These are phyloP conservation scores for Nakazawaea molendinolei DNA, from an alignment of 805 yeast species.

Conservation along the genomic window DNA sequence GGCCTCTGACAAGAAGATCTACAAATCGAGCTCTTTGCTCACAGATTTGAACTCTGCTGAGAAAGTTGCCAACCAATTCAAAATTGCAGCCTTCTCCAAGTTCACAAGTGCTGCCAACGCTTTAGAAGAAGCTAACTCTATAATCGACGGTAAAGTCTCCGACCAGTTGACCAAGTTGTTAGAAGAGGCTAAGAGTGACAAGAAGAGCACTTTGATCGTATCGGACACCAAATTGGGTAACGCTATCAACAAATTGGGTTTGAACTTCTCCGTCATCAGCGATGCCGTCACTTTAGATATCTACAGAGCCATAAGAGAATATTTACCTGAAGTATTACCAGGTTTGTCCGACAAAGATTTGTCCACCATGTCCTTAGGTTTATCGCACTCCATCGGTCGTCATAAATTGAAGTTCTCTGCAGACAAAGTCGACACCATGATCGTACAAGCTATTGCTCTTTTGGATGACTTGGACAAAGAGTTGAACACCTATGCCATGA, in stretches of 20 bases:
- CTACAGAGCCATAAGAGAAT: constrained; percentile 91
- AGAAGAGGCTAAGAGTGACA: constrained; percentile 69
- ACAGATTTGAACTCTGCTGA: constrained; percentile 77
- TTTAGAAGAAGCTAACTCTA: constrained; percentile 86
- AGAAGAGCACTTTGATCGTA: constrained; percentile 82
- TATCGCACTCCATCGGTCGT: constrained; percentile 98
- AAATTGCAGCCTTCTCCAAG: constrained; percentile 92
- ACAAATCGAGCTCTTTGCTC: constrained; percentile 71
- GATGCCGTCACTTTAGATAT: constrained; percentile 94
- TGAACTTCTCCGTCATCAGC: constrained; percentile 81
- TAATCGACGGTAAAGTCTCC: constrained; percentile 91
- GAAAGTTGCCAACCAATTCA: constrained; percentile 83
- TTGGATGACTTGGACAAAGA: constrained; percentile 97
- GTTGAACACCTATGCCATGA: constrained; percentile 96
- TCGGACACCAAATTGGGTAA: constrained; percentile 95
- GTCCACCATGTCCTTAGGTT: constrained; percentile 94
- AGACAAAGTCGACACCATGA: constrained; percentile 98
- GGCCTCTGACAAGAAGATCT: constrained; percentile 95
- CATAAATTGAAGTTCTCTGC: constrained; percentile 96
- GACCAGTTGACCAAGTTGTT: constrained; percentile 72
- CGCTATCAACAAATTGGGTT: constrained; percentile 89
- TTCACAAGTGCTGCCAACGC: constrained; percentile 94
- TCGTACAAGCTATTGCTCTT: constrained; percentile 96
- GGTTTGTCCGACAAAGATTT: constrained; percentile 82
- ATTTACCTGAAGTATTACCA: constrained; percentile 89